These are phyloP conservation scores for Calonectria naviculata DNA, from an alignment of 2,329 filamentous ascomycete species.

Conservation along the genomic window DNA sequence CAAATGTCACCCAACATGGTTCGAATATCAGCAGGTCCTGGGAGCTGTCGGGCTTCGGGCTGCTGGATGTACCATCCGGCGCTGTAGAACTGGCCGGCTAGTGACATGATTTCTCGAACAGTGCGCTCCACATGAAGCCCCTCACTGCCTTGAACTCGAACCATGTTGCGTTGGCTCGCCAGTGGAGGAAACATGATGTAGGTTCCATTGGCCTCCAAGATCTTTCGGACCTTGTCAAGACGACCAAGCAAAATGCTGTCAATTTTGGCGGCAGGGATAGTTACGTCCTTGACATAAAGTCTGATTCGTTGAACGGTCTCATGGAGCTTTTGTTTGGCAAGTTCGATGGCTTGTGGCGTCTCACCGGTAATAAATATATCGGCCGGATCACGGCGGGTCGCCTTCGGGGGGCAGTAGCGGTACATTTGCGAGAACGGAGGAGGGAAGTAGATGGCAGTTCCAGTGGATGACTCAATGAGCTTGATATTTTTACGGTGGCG, in stretches of 20 bases:
- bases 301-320: conserved; percentile 86
- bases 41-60: conserved; percentile 71
- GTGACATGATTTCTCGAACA: conserved; percentile 93
- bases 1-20: conserved; percentile 97
- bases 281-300: conserved; percentile 90
- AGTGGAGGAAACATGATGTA: conserved; percentile 93
- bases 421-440: conserved; percentile 93
- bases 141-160: conserved; percentile 93
- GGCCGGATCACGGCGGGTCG: conserved; percentile 83
- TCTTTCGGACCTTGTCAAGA: conserved; percentile 96
- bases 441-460: conserved; percentile 98
- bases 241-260: conserved; percentile 93
- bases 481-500: conserved; percentile 98
- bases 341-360: conserved; percentile 82
- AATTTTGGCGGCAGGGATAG: conserved; percentile 90
- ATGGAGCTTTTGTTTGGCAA: conserved; percentile 91
- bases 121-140: conserved; percentile 95
- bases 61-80: conserved; percentile 95
- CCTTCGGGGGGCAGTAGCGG: conserved; percentile 86
- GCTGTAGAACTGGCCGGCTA: conserved; percentile 97
- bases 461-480: conserved; percentile 93
- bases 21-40: conserved; percentile 79
- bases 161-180: conserved; percentile 84
- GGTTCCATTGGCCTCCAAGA: conserved; percentile 95
- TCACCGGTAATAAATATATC: conserved; percentile 97